Evolutionary conservation across 768 basidiomycete species (phyloP).

Genomic region (Cubamyces sp.): DNA sequence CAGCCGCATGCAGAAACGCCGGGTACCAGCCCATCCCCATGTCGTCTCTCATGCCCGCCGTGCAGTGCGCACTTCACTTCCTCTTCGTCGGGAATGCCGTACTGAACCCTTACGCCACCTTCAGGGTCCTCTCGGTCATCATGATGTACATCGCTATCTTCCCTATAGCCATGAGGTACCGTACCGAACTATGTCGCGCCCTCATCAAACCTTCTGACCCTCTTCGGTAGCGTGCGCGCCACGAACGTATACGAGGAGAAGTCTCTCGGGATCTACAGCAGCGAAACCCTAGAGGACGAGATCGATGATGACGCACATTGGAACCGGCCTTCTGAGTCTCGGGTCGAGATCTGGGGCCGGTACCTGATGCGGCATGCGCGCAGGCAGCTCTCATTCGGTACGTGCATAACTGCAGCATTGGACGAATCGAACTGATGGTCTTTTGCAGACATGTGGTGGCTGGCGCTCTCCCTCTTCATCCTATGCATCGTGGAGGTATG

Average conservation of each 20-base stretch:
- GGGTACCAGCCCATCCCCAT: constrained; percentile 81
- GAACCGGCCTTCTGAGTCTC: constrained; percentile 28
- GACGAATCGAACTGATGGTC: constrained; percentile 5
- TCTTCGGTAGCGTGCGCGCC: constrained; percentile 44
- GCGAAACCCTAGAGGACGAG: constrained; percentile 51
- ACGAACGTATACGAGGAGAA: constrained; percentile 52
- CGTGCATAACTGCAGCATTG: neutral
- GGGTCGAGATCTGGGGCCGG: constrained; percentile 41
- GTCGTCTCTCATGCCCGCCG: constrained; percentile 75
- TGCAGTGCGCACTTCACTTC: constrained; percentile 57
- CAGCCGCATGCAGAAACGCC: constrained; percentile 78
- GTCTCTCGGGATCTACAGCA: constrained; percentile 43
- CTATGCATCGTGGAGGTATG: constrained; percentile 90
- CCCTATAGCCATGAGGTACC: constrained; percentile 78
- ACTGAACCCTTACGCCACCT: neutral
- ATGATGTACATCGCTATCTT: constrained; percentile 93
- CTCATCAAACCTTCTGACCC: neutral
- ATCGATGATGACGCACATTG: constrained; percentile 48
- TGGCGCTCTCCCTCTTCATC: constrained; percentile 82
- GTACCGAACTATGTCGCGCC: neutral
- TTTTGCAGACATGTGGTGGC: constrained; percentile 92
- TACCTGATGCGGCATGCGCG: constrained; percentile 46
- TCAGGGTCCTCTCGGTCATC: constrained; percentile 81
- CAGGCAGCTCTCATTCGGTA: constrained; percentile 56
- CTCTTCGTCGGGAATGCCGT: neutral